Base-by-base conservation (phyloP, 306 rosid species). In the Vigna mungo region DNA sequence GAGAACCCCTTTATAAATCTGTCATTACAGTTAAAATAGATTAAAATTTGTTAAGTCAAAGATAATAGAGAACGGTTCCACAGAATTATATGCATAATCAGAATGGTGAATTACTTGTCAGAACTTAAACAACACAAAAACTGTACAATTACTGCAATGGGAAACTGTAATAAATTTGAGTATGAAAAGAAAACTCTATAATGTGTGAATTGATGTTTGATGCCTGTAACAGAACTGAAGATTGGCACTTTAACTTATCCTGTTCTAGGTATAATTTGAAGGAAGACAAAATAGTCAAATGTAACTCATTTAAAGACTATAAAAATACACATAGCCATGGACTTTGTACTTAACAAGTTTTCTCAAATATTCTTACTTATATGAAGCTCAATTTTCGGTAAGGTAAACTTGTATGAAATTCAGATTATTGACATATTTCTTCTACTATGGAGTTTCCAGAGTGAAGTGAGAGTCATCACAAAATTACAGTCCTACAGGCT, bases 1-100 rank as follows among this genome's bases (percentile, higher is more conserved):
- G 62, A 92, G 97, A 76, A 69, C 82, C 61, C 99, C 99, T 84
- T 84, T 87, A 80, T 87, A 92, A 66, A 89, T 58, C 99, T 95
- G 90, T 21, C 52, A 80, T 70, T 9, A 59, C 55, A 76, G 68
- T 58, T 15, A 27, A 52, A 70, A 6, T 16, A 51, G 56, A 25
- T 65, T 39, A 20, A 72, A 51, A 23, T 47, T 76, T 34, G 2
- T 5, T 15, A 51, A n/a, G 39, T 76, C 63, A 65, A 6, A 66
- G 27, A 58, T 58, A 25, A 30, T 58, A 25, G 27, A 58, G 74
- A 58, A 67, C 37, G 41, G 16, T 62, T 14, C 41, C 20, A 5
- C 62, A 78, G 3, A 68, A 36, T 30, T 30, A 27, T 58, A 14
- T 27, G 39, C 37, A 39, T 25, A 67, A 52, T 58, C 46, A 44